These are phyloP conservation scores for Mycena belliarum DNA, from an alignment of 768 basidiomycete species.

Conservation along the genomic window DNA sequence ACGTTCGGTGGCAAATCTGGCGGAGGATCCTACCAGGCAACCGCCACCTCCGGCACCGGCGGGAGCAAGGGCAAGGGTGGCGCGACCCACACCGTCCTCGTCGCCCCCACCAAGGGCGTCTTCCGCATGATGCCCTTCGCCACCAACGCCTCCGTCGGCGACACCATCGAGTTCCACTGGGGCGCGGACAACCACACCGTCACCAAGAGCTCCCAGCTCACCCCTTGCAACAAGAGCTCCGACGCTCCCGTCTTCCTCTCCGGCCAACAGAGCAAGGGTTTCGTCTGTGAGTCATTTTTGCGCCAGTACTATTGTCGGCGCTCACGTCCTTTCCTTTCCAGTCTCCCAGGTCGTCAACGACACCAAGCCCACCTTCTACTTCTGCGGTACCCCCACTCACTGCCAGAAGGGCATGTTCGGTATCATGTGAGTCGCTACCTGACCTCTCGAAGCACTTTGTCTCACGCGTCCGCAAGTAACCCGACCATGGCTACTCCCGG, in stretches of 20 bases:
- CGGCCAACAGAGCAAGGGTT: conserved; percentile 62
- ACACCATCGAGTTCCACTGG: conserved; percentile 79
- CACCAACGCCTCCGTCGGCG: conserved; percentile 73
- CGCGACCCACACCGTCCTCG: conserved; percentile 72
- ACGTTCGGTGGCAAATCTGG: conserved; percentile 45
- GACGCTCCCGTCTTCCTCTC: conserved; percentile 58
- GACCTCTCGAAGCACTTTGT: background rate
- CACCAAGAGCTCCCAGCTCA: conserved; percentile 70
- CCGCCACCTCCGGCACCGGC: conserved; percentile 31
- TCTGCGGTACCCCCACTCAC: conserved; percentile 69
- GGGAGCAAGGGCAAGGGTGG: conserved; percentile 50
- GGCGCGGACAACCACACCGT: conserved; percentile 80
- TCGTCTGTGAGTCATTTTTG: conserved; percentile 52
- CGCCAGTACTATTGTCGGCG: background rate
- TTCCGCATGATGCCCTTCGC: conserved; percentile 77
- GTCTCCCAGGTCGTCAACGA: conserved; percentile 73
- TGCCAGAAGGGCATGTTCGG: conserved; percentile 88
- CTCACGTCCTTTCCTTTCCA: conserved; percentile 25
- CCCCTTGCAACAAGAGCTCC: conserved; percentile 71
- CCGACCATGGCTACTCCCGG: conserved; percentile 48
- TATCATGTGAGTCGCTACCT: conserved; percentile 49
- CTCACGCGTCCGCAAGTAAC: conserved; percentile 41
- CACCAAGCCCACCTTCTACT: conserved; percentile 74
- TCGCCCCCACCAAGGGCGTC: conserved; percentile 76
- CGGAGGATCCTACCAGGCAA: conserved; percentile 35